A percentile compares a stretch with the other conserved stretches of the same genome.
Evolutionary conservation across 192 early-diverging fungal genomes (phyloP).

Genomic region (Entomortierella lignicola): DNA sequence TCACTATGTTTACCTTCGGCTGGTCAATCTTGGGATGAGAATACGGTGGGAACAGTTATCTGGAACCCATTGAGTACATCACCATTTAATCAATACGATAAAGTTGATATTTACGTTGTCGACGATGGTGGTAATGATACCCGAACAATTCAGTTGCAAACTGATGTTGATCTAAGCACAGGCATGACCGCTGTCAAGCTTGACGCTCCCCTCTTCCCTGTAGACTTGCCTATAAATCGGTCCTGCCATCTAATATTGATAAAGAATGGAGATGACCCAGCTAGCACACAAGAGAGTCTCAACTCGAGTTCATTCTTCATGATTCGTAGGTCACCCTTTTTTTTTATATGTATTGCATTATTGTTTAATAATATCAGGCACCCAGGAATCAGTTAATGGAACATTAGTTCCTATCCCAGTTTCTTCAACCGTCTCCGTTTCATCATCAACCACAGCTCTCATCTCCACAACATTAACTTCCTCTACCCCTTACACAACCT

Average conservation of each 20-base stretch:
- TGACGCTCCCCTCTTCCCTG: constrained; percentile 22
- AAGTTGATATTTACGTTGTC: constrained; percentile 33
- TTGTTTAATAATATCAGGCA: constrained; percentile 31
- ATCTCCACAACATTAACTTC: not conserved
- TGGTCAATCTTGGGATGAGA: constrained; percentile 27
- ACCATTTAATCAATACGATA: constrained; percentile 24
- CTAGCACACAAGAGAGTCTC: constrained; percentile 16
- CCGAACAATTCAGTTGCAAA: constrained; percentile 6
- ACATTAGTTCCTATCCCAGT: constrained; percentile 19
- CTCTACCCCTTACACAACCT: not conserved
- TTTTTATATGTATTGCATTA: not conserved
- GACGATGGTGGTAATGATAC: constrained; percentile 21
- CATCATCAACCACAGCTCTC: not conserved
- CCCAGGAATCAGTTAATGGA: constrained; percentile 21
- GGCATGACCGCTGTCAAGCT: constrained; percentile 9
- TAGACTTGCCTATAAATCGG: constrained; percentile 14
- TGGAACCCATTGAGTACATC: constrained; percentile 21
- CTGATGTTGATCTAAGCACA: constrained; percentile 1
- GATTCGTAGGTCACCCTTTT: constrained; percentile 23
- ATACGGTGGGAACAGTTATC: constrained; percentile 16
- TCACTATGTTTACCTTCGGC: constrained; percentile 24
- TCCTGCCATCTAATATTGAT: constrained; percentile 32
- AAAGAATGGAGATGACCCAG: constrained; percentile 4
- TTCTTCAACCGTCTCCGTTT: not conserved
- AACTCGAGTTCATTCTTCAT: constrained; percentile 39